Percentiles rank a stretch among this genome's conserved stretches.
Evolutionary conservation across 345 rosid genomes (phyloP).

Genomic region (Lagerstroemia speciosa): DNA sequence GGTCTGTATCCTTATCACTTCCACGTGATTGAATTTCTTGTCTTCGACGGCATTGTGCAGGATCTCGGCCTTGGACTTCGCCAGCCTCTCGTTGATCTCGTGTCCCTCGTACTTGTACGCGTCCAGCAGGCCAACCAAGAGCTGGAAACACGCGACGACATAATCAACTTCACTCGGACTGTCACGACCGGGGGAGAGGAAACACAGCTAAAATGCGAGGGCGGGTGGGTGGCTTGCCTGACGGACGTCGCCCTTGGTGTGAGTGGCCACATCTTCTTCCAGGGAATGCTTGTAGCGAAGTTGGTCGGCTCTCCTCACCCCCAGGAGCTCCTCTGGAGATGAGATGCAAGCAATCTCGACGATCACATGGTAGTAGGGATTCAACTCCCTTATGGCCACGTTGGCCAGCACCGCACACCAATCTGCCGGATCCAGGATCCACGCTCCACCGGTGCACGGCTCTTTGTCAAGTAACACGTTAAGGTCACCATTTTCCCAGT

Average conservation of each 20-base stretch:
- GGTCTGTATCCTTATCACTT: conserved; percentile 40
- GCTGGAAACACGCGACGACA: conserved; percentile 28
- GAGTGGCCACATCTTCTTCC: conserved; percentile 65
- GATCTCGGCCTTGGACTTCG: conserved; percentile 35
- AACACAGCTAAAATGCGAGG: too few species aligned
- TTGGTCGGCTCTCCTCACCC: conserved; percentile 45
- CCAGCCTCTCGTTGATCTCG: conserved; percentile 36
- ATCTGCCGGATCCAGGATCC: conserved; percentile 38
- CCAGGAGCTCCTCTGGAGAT: conserved; percentile 59
- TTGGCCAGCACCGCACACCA: conserved; percentile 54
- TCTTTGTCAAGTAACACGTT: conserved; percentile 22
- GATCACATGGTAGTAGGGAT: conserved; percentile 34
- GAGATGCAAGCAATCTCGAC: conserved; percentile 38
- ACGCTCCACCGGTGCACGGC: conserved; percentile 32
- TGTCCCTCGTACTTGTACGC: conserved; percentile 45
- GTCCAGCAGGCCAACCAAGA: conserved; percentile 44
- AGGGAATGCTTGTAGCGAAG: conserved; percentile 52
- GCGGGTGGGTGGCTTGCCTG: conserved; percentile 34
- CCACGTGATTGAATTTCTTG: conserved; percentile 39
- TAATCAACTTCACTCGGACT: neutral
- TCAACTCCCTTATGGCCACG: conserved; percentile 29
- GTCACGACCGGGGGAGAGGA: neutral
- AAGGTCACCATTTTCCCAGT: neutral
- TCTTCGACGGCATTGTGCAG: conserved; percentile 41
- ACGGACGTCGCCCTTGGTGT: conserved; percentile 43